Evolutionary conservation across 192 early-diverging fungal species (phyloP).

Genomic region (Entrophospora sp.): DNA sequence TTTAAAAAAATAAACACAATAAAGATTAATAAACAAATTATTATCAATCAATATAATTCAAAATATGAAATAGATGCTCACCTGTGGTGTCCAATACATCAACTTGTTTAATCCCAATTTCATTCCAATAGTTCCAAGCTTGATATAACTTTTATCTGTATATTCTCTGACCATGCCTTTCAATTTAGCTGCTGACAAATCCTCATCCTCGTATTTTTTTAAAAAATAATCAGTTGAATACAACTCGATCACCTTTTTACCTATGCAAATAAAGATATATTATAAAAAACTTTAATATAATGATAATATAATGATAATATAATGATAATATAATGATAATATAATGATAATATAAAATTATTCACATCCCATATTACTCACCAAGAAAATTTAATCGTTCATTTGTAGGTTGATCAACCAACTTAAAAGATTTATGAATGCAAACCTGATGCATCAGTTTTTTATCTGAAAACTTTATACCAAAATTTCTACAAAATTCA

Average conservation of each 20-base stretch:
- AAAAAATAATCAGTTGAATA: slow-evolving; percentile 3
- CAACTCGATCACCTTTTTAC: background rate
- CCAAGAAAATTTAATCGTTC: slow-evolving; percentile 9
- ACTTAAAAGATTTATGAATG: slow-evolving; percentile 1
- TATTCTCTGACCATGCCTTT: background rate
- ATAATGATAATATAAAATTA: background rate
- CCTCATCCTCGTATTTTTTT: no score
- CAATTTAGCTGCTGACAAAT: background rate
- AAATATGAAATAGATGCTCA: background rate
- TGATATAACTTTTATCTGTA: background rate
- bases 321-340: background rate
- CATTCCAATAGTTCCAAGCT: slow-evolving; percentile 2
- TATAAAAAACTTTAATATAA: no score
- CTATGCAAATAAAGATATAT: background rate
- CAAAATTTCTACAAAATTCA: background rate
- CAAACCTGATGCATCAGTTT: slow-evolving; percentile 11
- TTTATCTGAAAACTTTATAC: background rate
- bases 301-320: no score
- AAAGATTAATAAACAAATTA: background rate
- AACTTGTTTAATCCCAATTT: slow-evolving; percentile 13
- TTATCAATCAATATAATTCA: background rate
- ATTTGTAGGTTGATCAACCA: background rate
- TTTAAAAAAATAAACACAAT: background rate
- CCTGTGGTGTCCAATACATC: background rate
- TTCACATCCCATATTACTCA: background rate